Base-by-base conservation (phyloP, 768 basidiomycete species). In the Agaricus subrufescens region DNA sequence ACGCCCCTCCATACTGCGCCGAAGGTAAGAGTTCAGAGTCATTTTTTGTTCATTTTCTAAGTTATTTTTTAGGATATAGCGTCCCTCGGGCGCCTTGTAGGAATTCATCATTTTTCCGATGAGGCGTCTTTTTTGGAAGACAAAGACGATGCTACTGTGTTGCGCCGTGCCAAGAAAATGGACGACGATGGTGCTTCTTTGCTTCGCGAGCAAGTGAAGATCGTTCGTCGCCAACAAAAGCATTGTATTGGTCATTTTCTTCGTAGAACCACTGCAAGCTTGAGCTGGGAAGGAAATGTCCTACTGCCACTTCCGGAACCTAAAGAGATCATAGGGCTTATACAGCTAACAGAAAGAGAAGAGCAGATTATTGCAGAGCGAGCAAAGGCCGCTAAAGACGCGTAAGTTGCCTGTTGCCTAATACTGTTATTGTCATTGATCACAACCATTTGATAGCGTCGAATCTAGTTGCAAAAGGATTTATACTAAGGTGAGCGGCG, bases 1-100 rank as follows among this genome's bases (percentile, higher is more conserved):
- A 70, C 67, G 0, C 67, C 68, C 0, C 56, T 70, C 8, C 58
- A 61, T 5, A 68, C 65, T 0, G 51, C 61, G 5, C 58, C 62
- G 1, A 67, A 62, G 57, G 69, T 67, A 39, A 45, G 59, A 37
- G 6, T 44, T 19, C 3, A 26, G n/a, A 19, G 9, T 19, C 19
- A 25, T 19, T 8, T 39, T 23, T 3, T 50, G 30, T 15, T 9
- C n/a, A 6, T 11, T 25, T 10, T 6, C 34, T 50, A 19, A 34
- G 19, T 45, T 26, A 46, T 2, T 15, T 47, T 14, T 19, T 25
- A 60, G 60, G 60, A 60, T 34, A 30, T 58, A 14, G 46, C n/a
- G 48, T 46, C 31, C 43, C 53, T 47, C 46, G 61, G 26, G 31
- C 56, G 45, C 4, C 46, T 53, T 4, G 47, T 42, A 7, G 57